Conservation (phyloP, 1,284 basidiomycete species). For the Trichosporon faecale region DNA sequence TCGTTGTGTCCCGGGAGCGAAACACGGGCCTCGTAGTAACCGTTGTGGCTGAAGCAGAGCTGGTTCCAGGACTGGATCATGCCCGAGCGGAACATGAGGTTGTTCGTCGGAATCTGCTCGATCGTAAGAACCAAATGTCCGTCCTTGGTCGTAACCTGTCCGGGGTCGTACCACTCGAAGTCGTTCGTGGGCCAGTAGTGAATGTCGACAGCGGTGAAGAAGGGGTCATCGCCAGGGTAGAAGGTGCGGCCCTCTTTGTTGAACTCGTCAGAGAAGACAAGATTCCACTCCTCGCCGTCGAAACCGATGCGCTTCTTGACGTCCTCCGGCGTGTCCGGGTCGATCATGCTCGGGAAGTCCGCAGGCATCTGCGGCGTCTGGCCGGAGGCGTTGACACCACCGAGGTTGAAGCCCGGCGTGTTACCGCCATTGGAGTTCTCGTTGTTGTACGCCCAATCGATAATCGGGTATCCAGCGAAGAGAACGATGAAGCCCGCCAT, state of each 20-base stretch:
- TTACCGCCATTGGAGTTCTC: conserved; percentile 26
- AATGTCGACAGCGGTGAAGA: conserved; percentile 54
- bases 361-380: conserved; percentile 58
- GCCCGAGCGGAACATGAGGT: conserved; percentile 66
- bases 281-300: conserved; percentile 64
- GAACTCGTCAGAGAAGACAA: conserved; percentile 87
- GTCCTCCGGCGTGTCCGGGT: conserved; percentile 62
- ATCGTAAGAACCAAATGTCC: conserved; percentile 82
- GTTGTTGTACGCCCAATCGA: conserved; percentile 58
- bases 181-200: conserved; percentile 57
- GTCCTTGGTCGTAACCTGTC: conserved; percentile 69
- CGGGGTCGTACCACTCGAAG: conserved; percentile 65
- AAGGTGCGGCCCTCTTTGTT: conserved; percentile 61
- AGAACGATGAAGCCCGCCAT: conserved; percentile 57
- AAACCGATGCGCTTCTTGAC: conserved; percentile 61
- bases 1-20: conserved; percentile 42
- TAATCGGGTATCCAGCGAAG: conserved; percentile 75
- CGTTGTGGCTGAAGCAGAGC: conserved; percentile 51
- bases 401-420: conserved; percentile 61
- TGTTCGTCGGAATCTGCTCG: conserved; percentile 64
- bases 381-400: conserved; percentile 72
- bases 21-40: conserved; percentile 47
- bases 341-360: conserved; percentile 63
- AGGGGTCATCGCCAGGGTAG: conserved; percentile 56
- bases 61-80: conserved; percentile 58